Percentiles rank a stretch among this genome's conserved stretches.
Evolutionary conservation across 2,329 filamentous ascomycete species (phyloP).

Genomic region (Aspergillus brunneoviolaceus): DNA sequence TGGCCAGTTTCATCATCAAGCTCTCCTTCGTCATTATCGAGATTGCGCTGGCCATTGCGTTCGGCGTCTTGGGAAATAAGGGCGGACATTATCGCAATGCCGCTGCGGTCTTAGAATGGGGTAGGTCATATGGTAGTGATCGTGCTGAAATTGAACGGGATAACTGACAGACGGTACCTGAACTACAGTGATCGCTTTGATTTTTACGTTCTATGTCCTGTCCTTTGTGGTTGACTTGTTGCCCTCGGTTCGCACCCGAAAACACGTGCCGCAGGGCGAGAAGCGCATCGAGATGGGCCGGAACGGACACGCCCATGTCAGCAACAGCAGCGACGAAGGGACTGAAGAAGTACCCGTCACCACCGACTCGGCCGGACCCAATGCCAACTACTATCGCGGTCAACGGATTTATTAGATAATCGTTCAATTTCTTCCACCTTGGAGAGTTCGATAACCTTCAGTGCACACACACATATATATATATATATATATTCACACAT

Average conservation of each 20-base stretch:
- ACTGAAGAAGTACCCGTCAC: conserved; percentile 39
- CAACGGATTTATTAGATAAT: conserved; percentile 26
- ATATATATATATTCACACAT: background rate
- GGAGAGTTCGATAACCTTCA: background rate
- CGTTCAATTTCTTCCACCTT: background rate
- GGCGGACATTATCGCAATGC: conserved; percentile 53
- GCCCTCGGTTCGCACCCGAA: conserved; percentile 67
- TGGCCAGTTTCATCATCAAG: conserved; percentile 83
- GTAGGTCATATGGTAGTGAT: conserved; percentile 25
- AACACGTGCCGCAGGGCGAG: conserved; percentile 46
- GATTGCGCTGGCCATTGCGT: conserved; percentile 64
- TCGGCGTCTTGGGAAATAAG: conserved; percentile 55
- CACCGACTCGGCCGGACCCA: conserved; percentile 38
- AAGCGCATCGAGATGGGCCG: conserved; percentile 31
- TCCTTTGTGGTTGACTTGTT: conserved; percentile 85
- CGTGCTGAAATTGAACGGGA: background rate
- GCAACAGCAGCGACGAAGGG: conserved; percentile 7
- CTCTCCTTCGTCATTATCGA: conserved; percentile 80
- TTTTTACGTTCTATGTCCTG: conserved; percentile 85
- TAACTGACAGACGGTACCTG: background rate
- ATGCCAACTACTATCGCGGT: conserved; percentile 31
- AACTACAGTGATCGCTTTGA: conserved; percentile 63
- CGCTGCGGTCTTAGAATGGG: conserved; percentile 77
- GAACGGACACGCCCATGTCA: conserved; percentile 11
- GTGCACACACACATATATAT: background rate